phyloP scores from a whole-genome alignment of 192 early-diverging fungal genomes.

The Podila epigama region DNA sequence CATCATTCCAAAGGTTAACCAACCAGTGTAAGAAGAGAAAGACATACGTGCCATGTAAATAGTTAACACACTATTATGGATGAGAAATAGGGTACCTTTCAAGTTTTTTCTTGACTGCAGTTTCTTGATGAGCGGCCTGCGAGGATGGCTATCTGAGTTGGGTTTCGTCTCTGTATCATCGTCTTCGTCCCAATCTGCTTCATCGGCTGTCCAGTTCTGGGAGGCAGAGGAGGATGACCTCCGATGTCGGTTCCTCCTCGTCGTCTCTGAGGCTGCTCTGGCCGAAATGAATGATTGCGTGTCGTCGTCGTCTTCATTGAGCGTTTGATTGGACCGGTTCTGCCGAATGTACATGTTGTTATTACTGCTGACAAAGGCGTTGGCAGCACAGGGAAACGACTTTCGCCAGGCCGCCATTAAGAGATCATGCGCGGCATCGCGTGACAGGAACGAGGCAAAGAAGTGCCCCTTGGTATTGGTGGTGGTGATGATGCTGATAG shows the following conservation, averaged over 20 bases:
- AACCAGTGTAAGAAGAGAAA: no score
- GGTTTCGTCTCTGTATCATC: constrained; percentile 18
- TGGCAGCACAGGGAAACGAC: constrained; percentile 38
- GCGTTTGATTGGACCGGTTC: constrained; percentile 23
- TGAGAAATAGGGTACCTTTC: constrained; percentile 13
- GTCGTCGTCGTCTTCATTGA: constrained; percentile 31
- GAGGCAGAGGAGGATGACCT: constrained; percentile 27
- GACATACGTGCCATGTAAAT: not conserved
- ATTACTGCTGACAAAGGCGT: constrained; percentile 8
- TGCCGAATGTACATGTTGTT: constrained; percentile 22
- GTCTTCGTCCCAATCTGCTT: constrained; percentile 25
- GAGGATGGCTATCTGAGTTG: not conserved
- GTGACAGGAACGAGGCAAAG: constrained; percentile 88
- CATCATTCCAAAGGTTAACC: no score
- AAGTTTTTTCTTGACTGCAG: constrained; percentile 17
- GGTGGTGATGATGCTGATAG: constrained; percentile 75
- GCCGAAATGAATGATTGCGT: constrained; percentile 35
- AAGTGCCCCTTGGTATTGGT: constrained; percentile 68
- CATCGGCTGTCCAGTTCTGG: constrained; percentile 41
- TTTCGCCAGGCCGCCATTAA: constrained; percentile 72
- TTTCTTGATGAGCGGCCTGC: constrained; percentile 7
- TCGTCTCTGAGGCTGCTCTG: constrained; percentile 18
- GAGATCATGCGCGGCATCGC: constrained; percentile 78
- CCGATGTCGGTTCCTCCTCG: constrained; percentile 21
- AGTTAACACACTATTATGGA: not conserved